Evolutionary conservation across 768 basidiomycete species (phyloP), one percentile per base, ranked within the genome.

Genomic region (Collybia sordida): DNA sequence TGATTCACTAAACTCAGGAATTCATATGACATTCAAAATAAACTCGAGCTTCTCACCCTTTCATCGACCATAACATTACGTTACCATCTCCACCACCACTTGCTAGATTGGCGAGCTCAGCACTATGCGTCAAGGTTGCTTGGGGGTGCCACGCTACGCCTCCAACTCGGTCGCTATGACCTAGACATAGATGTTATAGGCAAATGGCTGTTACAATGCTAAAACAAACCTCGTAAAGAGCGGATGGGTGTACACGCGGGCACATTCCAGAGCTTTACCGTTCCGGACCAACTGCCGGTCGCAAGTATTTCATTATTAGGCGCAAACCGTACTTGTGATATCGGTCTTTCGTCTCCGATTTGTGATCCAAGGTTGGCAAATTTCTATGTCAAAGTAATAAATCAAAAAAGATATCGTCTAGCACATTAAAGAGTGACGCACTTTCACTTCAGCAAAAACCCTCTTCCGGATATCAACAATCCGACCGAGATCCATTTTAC

Each of bases 81-180:
- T 76, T 82, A 42, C 82, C 82, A 65, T 99, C 97, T 12, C 88
- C 94, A 4, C 88, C 96, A 34, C 94, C 92, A 52, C 93, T 96
- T 2, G 83, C 95, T 44, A 99, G 75, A 65, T 97, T 98, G 12
- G 91, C 86, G 1, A 76, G 46, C 54, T 82, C 72, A 63, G 80
- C 69, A 47, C 75, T 64, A 65, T 86, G 82, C 42, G 85, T 66
- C 12, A 95, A 61, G 0, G 95, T 97, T 15, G 96, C 95, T 60
- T 85, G 74, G 1, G 97, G 97, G 73, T 99, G 95, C 97, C 97
- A 99, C 34, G 95, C 94, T 39, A 98, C 86, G 17, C 97, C 97
- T 43, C 97, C 93, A 23, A 98, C 86, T 45, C 89, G 85, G 62
- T 98, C 96, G 31, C 75, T 80, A 60, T 98, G 95, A 6, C 91